A percentile compares a stretch with the other conserved stretches of the same genome.
phyloP scores from a whole-genome alignment of 2,329 filamentous ascomycete genomes.

The Trichoderma polysporum region DNA sequence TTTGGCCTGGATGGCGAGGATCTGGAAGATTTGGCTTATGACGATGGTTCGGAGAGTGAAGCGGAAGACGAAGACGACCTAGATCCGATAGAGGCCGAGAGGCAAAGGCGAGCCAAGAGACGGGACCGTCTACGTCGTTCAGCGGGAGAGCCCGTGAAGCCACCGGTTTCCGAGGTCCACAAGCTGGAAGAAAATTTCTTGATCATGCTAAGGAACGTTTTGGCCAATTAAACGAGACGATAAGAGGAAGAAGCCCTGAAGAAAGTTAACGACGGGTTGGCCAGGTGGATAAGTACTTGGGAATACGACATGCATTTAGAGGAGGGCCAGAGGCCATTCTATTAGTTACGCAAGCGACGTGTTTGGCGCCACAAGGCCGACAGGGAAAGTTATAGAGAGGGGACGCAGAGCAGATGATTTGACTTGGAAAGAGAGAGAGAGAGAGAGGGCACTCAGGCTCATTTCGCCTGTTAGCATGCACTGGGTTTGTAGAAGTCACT shows the following conservation, averaged over 20 bases:
- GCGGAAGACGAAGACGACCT: slow-evolving; percentile 75
- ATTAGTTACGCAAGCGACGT: slow-evolving; percentile 2
- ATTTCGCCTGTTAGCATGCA: background rate
- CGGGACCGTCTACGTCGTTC: slow-evolving; percentile 78
- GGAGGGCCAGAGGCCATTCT: background rate
- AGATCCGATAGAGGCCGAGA: slow-evolving; percentile 85
- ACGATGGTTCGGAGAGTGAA: slow-evolving; percentile 65
- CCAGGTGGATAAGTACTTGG: background rate
- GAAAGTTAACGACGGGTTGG: background rate
- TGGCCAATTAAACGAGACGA: slow-evolving; percentile 62
- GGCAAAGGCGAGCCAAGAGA: slow-evolving; percentile 70
- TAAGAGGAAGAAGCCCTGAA: background rate
- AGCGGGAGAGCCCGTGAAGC: slow-evolving; percentile 83
- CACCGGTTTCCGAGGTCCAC: slow-evolving; percentile 72
- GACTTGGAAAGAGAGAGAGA: background rate
- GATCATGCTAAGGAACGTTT: slow-evolving; percentile 75
- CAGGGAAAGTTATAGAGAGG: background rate
- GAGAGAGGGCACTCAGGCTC: background rate
- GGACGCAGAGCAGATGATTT: background rate
- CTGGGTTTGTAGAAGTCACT: background rate
- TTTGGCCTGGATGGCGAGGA: slow-evolving; percentile 89
- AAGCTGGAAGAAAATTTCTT: slow-evolving; percentile 80
- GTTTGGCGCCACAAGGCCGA: background rate
- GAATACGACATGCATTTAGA: background rate
- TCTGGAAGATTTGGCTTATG: slow-evolving; percentile 80